A percentile compares a stretch with the other conserved stretches of the same genome.
phyloP scores from a whole-genome alignment of 2,329 filamentous ascomycete genomes.

The Teratosphaeria gauchensis region DNA sequence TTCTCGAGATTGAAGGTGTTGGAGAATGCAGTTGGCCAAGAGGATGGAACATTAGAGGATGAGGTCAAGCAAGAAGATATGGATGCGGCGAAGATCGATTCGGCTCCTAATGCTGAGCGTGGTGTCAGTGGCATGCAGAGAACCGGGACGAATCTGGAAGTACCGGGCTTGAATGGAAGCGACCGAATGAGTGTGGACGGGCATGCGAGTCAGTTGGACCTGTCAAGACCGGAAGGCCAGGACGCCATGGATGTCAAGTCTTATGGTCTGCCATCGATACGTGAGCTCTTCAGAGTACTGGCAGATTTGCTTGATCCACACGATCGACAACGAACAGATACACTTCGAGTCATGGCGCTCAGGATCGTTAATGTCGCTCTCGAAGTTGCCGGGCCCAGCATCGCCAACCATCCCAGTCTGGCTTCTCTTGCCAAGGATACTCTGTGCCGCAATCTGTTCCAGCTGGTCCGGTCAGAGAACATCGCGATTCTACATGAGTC shows the following conservation, averaged over 20 bases:
- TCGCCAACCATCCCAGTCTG: conserved; percentile 81
- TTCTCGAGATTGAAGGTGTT: conserved; percentile 87
- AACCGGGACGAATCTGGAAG: conserved; percentile 53
- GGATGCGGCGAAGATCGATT: conserved; percentile 75
- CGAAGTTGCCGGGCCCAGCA: conserved; percentile 90
- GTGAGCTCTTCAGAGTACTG: conserved; percentile 86
- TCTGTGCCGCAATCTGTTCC: conserved; percentile 87
- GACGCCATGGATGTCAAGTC: conserved; percentile 57
- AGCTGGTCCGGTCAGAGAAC: conserved; percentile 90
- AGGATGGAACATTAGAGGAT: conserved; percentile 56
- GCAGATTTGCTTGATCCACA: conserved; percentile 91
- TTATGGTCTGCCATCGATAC: conserved; percentile 87
- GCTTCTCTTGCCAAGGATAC: conserved; percentile 85
- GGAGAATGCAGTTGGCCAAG: conserved; percentile 59
- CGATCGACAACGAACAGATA: conserved; percentile 83
- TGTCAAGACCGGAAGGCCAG: conserved; percentile 31
- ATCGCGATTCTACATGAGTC: conserved; percentile 92
- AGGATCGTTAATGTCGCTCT: conserved; percentile 95
- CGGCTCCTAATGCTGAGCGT: conserved; percentile 36
- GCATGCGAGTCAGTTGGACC: conserved; percentile 35
- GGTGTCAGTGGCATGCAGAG: conserved; percentile 33
- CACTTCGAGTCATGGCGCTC: conserved; percentile 93
- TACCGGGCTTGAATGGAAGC: conserved; percentile 24
- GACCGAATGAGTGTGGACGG: conserved; percentile 26
- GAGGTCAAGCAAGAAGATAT: conserved; percentile 55